Conservation (phyloP, 2,329 filamentous ascomycete species). For the Pyrenochaeta sp. region DNA sequence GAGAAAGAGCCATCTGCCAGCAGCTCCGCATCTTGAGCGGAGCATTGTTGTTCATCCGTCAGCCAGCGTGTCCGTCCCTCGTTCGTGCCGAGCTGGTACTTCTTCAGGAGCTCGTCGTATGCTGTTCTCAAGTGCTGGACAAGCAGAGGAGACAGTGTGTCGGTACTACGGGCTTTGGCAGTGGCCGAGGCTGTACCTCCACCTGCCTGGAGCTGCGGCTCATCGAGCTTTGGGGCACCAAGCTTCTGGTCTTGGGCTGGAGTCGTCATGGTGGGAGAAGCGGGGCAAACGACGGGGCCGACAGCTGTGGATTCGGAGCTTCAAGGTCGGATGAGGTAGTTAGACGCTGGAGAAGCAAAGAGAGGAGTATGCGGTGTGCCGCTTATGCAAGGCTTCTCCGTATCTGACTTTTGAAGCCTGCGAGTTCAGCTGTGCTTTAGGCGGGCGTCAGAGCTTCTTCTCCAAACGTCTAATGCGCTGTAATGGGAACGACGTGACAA, state of each 20-base stretch:
- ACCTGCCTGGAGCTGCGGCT: conserved; percentile 49
- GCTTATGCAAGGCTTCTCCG: background rate
- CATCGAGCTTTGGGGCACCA: conserved; percentile 40
- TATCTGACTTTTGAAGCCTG: background rate
- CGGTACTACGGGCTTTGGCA: conserved; percentile 37
- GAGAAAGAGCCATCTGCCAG: conserved; percentile 43
- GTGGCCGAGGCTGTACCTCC: conserved; percentile 45
- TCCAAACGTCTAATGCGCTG: background rate
- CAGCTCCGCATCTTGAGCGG: conserved; percentile 29
- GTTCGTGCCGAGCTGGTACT: conserved; percentile 40
- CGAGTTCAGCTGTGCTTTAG: conserved; percentile 27
- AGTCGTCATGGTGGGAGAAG: conserved; percentile 16
- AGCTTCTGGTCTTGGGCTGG: conserved; percentile 40
- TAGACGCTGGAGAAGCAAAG: background rate
- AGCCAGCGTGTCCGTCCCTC: conserved; percentile 45
- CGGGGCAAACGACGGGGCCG: background rate
- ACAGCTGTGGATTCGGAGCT: background rate
- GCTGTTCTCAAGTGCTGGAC: conserved; percentile 38
- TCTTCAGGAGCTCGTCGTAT: conserved; percentile 41
- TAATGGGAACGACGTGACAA: background rate
- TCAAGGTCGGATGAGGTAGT: background rate
- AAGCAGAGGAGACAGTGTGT: conserved; percentile 40
- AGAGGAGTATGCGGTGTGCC: background rate
- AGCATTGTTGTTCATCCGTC: conserved; percentile 40
- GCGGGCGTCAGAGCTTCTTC: conserved; percentile 11